Base-by-base conservation (phyloP, 2,329 filamentous ascomycete genomes). In the Cordyceps tenuipes region DNA sequence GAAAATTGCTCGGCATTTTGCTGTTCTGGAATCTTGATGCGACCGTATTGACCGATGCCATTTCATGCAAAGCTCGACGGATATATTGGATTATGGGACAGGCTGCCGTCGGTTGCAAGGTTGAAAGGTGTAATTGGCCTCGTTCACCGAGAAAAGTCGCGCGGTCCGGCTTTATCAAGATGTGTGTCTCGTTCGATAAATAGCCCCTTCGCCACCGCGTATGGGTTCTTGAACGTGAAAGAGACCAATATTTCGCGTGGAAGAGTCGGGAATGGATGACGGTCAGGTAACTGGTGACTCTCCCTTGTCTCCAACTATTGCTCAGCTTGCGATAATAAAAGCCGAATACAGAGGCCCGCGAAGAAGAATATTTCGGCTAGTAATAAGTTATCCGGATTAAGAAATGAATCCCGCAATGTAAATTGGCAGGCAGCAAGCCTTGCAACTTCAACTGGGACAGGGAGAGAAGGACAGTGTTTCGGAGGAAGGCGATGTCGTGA, bases 1-100 rank as follows among this genome's bases (percentile, higher is more conserved):
- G 48, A 7, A 58, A 51, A 8, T 51, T 58, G 34, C 56, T 36
- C 39, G 56, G 26, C 17, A 58, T 44, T 34, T 51, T 58, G 19
- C 50, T 51, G 19, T 58, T 47, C 17, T 51, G 56, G 43, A 51
- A 51, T 23, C 47, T 23, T 36, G 57, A 52, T 8, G 48, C 49
- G 19, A 39, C 57, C 57, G 53, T 53, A 5, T 51, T 43, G 47
- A 57, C 7, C 26, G 8, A 19, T 26, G 21, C 6, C 29, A 6
- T 47, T 23, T 47, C 26, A 26, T 47, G 21, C 21, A 6, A 9
- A 7, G 44, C 26, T 12, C n/a, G n/a, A 21, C 43, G 34, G 34
- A 36, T 43, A 8, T 43, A 43, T 29, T 19, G 8, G 47, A 23
- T 56, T 19, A 13, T 23, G 9, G 19, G 34, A 7, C 43, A 15